Evolutionary conservation across 345 rosid genomes (phyloP).

Genomic region (Eucalyptus cladocalyx): DNA sequence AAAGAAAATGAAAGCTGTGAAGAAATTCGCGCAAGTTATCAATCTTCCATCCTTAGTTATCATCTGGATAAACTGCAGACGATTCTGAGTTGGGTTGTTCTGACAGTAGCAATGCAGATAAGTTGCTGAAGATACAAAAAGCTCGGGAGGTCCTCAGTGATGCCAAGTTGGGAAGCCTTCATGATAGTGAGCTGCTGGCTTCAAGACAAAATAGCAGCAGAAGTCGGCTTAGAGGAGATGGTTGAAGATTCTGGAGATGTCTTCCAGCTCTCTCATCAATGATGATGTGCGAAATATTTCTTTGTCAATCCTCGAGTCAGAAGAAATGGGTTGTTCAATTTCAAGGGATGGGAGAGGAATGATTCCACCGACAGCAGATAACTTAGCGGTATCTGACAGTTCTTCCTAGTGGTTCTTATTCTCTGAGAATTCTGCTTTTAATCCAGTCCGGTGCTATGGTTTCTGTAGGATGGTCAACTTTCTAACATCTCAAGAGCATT

Average conservation of each 20-base stretch:
- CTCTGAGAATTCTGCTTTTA: constrained; percentile 48
- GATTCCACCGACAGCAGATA: constrained; percentile 17
- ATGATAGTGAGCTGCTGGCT: constrained; percentile 44
- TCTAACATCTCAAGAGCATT: neutral
- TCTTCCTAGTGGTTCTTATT: constrained; percentile 85
- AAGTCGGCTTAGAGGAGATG: constrained; percentile 46
- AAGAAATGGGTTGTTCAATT: constrained; percentile 46
- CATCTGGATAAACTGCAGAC: constrained; percentile 52
- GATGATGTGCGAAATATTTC: constrained; percentile 72
- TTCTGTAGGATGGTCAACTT: neutral
- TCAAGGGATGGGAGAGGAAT: constrained; percentile 23
- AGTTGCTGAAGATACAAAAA: constrained; percentile 42
- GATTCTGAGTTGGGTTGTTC: neutral
- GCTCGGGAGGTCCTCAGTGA: constrained; percentile 69
- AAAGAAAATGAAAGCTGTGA: constrained; percentile 62
- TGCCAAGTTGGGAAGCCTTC: constrained; percentile 32
- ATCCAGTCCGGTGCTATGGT: constrained; percentile 27
- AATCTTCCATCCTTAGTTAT: constrained; percentile 42
- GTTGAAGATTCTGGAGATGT: constrained; percentile 36
- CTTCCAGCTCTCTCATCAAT: constrained; percentile 40
- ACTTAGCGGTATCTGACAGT: constrained; percentile 38
- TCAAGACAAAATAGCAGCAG: constrained; percentile 50
- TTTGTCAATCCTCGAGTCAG: constrained; percentile 60
- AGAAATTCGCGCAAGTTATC: constrained; percentile 46
- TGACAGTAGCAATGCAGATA: constrained; percentile 9